Evolutionary conservation across 2,329 filamentous ascomycete species (phyloP), one percentile per base, ranked within the genome.

Genomic region (Pezicula neosporulosa): DNA sequence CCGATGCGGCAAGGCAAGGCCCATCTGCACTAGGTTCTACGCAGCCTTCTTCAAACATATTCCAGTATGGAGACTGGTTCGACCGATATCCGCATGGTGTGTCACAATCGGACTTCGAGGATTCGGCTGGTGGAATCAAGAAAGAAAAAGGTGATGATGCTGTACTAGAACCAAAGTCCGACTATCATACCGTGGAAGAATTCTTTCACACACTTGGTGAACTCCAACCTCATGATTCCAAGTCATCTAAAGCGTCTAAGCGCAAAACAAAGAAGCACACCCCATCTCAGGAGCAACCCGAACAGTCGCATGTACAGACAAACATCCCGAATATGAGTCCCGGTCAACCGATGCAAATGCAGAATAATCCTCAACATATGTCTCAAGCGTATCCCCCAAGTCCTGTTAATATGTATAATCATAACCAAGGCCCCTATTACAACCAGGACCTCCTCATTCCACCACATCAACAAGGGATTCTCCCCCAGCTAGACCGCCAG

Each of bases 11-110:
- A 28, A 77, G 86, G 48, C 81, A 83, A 59, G 89, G 89, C 9
- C 76, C 76, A n/a, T 53, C 56, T 21, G 54, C 76, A 56, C 66
- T 72, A 53, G 68, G 68, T 51, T 72, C 78, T 49, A 72, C 72
- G 41, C 72, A 77, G 13, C 69, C 73, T 8, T 70, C 79, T 5
- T 78, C 81, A 6, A 78, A 80, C 8, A 88, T 97, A 61, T 92
- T 96, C 68, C 93, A 97, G 63, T 97, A 97, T 62, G 91, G 92
- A 47, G 94, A 97, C 70, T 97, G 94, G 94, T 97, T 97, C 63
- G 89, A 94, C 65, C 83, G 89, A 58, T 97, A 97, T 66, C 94
- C 94, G 0, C 89, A 96, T 61, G 94, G 94, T 2, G 89, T 97
- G 15, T 90, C 89, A 3, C 84, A 89, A 54, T 80, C 85, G 1